Percentiles rank a stretch among this genome's conserved stretches.
These are phyloP conservation scores for Haematococcus lacustris DNA, from an alignment of 139 green algal genomes.

Conservation along the genomic window DNA sequence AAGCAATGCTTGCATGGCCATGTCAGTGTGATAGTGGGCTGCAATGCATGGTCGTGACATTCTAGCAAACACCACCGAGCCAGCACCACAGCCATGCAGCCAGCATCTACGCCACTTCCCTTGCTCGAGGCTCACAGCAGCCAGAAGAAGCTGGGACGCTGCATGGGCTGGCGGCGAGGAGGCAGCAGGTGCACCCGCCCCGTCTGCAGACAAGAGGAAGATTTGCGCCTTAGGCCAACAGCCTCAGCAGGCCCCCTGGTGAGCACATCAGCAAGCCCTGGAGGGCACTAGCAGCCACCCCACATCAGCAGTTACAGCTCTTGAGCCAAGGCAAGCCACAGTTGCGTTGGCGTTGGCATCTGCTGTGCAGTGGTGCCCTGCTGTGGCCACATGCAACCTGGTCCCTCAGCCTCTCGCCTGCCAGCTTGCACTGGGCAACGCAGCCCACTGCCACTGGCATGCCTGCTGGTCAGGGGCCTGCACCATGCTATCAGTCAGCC, in stretches of 20 bases:
- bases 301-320: background rate
- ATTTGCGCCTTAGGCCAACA: background rate
- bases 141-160: conserved; percentile 49
- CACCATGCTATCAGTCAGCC: too few relatives aligned
- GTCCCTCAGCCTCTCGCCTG: too few relatives aligned
- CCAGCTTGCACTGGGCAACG: too few relatives aligned
- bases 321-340: background rate
- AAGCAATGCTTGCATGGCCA: too few relatives aligned
- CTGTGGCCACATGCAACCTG: too few relatives aligned
- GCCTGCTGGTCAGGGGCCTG: too few relatives aligned
- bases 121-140: conserved; percentile 46
- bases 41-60: too few relatives aligned
- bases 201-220: conserved; percentile 40
- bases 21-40: too few relatives aligned
- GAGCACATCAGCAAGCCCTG: background rate
- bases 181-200: conserved; percentile 48
- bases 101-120: too few relatives aligned
- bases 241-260: background rate
- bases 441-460: too few relatives aligned
- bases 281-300: background rate
- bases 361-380: background rate
- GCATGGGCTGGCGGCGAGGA: conserved; percentile 19
- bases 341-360: background rate
- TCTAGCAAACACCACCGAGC: too few relatives aligned
- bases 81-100: too few relatives aligned